These are phyloP conservation scores for Fraxinus sp. DNA, from an alignment of 305 asterid genomes.

Conservation along the genomic window DNA sequence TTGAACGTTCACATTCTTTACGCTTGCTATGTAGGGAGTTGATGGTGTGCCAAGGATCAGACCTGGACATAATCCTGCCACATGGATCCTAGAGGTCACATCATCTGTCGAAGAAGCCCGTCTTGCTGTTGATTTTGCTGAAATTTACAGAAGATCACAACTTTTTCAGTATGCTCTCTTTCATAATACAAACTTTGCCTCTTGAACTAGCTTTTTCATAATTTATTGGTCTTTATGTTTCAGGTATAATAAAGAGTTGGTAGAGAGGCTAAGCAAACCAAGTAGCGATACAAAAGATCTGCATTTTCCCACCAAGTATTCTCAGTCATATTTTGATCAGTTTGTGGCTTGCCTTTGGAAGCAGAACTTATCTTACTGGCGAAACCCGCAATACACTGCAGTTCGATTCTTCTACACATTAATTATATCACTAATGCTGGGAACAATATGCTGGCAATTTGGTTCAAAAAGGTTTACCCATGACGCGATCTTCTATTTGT, in stretches of 20 bases:
- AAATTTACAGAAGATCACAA: slow-evolving; percentile 68
- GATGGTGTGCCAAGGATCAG: slow-evolving; percentile 76
- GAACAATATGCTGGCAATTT: slow-evolving; percentile 88
- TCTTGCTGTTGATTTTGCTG: slow-evolving; percentile 88
- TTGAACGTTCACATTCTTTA: slow-evolving; percentile 9
- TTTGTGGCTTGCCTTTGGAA: slow-evolving; percentile 88
- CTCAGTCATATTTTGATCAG: slow-evolving; percentile 59
- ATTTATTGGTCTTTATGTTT: slow-evolving; percentile 22
- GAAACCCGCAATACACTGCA: slow-evolving; percentile 97
- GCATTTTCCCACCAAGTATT: slow-evolving; percentile 69
- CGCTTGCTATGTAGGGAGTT: slow-evolving; percentile 48
- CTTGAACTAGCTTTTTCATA: slow-evolving; percentile 5
- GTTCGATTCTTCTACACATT: slow-evolving; percentile 90
- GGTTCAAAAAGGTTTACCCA: slow-evolving; percentile 75
- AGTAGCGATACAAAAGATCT: slow-evolving; percentile 67
- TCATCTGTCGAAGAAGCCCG: slow-evolving; percentile 72
- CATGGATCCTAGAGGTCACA: slow-evolving; percentile 97
- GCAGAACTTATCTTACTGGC: slow-evolving; percentile 93
- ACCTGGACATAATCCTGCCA: slow-evolving; percentile 90
- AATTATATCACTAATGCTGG: slow-evolving; percentile 87
- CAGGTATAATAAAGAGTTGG: slow-evolving; percentile 71
- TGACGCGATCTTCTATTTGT: slow-evolving; percentile 4
- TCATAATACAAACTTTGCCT: slow-evolving; percentile 1
- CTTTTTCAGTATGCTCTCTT: slow-evolving; percentile 57
- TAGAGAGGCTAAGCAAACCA: slow-evolving; percentile 83